Evolutionary conservation across 1,284 basidiomycete species (phyloP).

Genomic region (Leccinum laetum): DNA sequence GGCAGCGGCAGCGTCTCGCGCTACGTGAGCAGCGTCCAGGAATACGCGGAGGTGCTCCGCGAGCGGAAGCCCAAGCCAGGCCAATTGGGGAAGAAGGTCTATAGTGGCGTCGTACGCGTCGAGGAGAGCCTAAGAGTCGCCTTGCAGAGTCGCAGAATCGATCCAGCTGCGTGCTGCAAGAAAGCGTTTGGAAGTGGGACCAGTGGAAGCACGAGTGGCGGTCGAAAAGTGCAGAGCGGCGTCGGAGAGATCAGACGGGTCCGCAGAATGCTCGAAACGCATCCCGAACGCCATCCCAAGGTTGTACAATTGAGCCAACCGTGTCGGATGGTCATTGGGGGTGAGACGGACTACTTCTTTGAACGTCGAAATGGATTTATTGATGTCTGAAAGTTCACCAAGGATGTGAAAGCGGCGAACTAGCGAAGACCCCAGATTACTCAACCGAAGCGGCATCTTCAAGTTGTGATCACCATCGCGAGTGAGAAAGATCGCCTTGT

Average conservation of each 20-base stretch:
- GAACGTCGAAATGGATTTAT: background rate
- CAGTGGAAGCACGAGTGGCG: background rate
- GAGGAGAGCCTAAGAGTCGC: background rate
- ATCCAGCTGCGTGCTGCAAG: background rate
- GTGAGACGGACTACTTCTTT: background rate
- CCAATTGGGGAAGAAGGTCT: slow-evolving; percentile 4
- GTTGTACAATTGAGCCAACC: background rate
- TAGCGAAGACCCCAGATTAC: background rate
- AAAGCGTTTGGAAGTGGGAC: background rate
- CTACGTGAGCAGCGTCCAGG: background rate
- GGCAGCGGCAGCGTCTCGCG: background rate
- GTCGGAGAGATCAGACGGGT: background rate
- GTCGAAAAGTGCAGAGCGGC: background rate
- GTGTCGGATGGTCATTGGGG: background rate
- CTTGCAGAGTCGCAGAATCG: background rate
- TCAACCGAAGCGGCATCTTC: background rate
- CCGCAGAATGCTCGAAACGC: background rate
- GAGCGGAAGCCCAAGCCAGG: slow-evolving; percentile 7
- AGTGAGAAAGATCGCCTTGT: background rate
- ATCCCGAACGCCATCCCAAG: background rate
- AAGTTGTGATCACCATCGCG: background rate
- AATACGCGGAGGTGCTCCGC: background rate
- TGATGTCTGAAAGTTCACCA: background rate
- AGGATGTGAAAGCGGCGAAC: background rate
- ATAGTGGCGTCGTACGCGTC: background rate